Base-by-base conservation (phyloP, 202 grass and related monocot genomes). In the Thinopyrum obtusiflorum region DNA sequence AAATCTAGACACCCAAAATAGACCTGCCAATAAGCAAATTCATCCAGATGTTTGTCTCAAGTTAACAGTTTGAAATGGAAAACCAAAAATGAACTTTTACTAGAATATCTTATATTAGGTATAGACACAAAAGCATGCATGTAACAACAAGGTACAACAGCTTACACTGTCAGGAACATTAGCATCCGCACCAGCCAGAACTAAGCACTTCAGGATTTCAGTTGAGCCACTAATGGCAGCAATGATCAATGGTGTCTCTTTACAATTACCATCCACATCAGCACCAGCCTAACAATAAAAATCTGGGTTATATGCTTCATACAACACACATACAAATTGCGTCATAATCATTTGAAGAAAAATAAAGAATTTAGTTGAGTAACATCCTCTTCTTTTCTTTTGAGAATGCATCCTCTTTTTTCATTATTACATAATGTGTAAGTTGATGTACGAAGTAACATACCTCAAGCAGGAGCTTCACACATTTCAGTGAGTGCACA, bases 181-280 rank as follows among this genome's bases (percentile, higher is more conserved):
- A 40, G 89, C 80, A 83, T 87, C 76, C 7, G 81, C 89, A 36
- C 89, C 89, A 51, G 80, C 89, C 65, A 87, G 60, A 62, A 90
- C 27, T 75, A 90, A 84, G 44, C 76, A 81, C 44, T 76, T 39
- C 10, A 80, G 61, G 29, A 87, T 79, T 5, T 87, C 76, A 77
- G 82, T 80, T 2, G 60, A 80, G 5, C 72, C 89, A 15, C 4
- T 4, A 18, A 3, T 26, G 6, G 60, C 78, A 40, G 89, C 76
- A 0, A 80, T 14, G 4, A 84, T 40, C 68, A 91, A 85, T 33
- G 76, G 85, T 14, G 68, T 79, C 36, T 42, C 24, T n/a, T 23
- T 69, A 23, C 36, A 26, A 87, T 77, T 11, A 68, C 80, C 80
- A 27, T 91, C 87, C 46, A 88, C 73, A 85, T 85, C 81, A 77